Conservation (phyloP, 2,329 filamentous ascomycete species). For the Trichoderma arundinaceum region DNA sequence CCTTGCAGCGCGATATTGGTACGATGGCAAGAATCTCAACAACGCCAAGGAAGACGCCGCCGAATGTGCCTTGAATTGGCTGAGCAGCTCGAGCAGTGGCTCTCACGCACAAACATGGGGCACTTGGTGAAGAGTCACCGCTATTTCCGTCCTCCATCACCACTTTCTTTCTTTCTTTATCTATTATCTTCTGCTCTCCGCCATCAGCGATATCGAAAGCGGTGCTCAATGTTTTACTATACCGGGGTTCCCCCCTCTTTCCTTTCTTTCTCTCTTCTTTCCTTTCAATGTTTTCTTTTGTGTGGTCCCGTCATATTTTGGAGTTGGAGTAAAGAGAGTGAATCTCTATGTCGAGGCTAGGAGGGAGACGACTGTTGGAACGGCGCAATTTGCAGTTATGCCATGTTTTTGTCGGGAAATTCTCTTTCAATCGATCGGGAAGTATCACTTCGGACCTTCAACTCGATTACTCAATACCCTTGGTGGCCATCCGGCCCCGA, state of each 20-base stretch:
- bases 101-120: constrained; percentile 39
- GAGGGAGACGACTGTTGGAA: constrained; percentile 4
- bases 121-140: constrained; percentile 31
- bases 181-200: neutral
- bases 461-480: neutral
- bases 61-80: constrained; percentile 72
- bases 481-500: neutral
- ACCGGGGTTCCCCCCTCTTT: neutral
- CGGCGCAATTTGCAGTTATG: constrained; percentile 24
- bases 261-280: neutral
- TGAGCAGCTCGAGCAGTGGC: constrained; percentile 46
- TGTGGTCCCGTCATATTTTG: constrained; percentile 10
- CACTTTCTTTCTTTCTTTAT: neutral
- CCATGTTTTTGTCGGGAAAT: constrained; percentile 6
- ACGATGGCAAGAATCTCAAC: constrained; percentile 85
- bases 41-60: constrained; percentile 93
- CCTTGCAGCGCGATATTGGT: constrained; percentile 83
- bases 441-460: neutral
- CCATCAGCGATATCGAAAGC: neutral
- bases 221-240: constrained; percentile 13
- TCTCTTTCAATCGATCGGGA: neutral
- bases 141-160: neutral
- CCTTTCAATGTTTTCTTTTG: constrained; percentile 7
- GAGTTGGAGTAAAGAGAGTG: constrained; percentile 24
- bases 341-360: neutral